Evolutionary conservation across 805 yeast genomes (phyloP), one percentile per base, ranked within the genome.

Genomic region (Starmera caribaea): DNA sequence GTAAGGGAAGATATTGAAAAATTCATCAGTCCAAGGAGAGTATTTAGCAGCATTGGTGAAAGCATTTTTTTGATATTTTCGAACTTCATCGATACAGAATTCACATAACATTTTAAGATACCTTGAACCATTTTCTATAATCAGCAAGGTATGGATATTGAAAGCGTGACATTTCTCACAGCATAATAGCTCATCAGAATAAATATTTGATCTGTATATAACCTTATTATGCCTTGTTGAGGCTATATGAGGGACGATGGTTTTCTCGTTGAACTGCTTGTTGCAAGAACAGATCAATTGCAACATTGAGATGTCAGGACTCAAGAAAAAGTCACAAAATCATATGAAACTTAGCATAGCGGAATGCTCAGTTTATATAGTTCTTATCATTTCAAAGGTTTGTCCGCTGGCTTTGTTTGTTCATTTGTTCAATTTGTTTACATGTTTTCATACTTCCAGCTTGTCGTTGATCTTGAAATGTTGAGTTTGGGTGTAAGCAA

Each of bases 81-180:
- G 46, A 24, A 62, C 67, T 43, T 69, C 71, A 29, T 46, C 49
- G 16, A 66, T 55, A 51, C 83, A 76, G 4, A 43, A 36, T 29
- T 58, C 60, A 49, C 83, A 76, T 16, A 73, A 52, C 42, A 74
- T 53, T 0, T 67, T 54, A 67, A 76, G 69, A 47, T 74, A 79
- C n/a, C 70, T 65, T 27, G 78, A 73, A 2, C 78, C 81, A 50
- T 65, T 72, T 32, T 81, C 54, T 7, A 71, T 59, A 35, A 76
- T 61, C 38, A 61, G 66, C 39, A 76, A 58, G 47, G 68, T 70
- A 53, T 75, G 80, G 37, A 77, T 64, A 47, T 74, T 76, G 31
- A 65, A 47, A 47, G 74, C 73, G 15, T 63, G 63, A 54, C 83
- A 77, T 33, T 69, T 73, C 50, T 74, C 81, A 54, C 82, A 77